Conservation (phyloP, 345 rosid genomes). For the Moricandia moricandioides region DNA sequence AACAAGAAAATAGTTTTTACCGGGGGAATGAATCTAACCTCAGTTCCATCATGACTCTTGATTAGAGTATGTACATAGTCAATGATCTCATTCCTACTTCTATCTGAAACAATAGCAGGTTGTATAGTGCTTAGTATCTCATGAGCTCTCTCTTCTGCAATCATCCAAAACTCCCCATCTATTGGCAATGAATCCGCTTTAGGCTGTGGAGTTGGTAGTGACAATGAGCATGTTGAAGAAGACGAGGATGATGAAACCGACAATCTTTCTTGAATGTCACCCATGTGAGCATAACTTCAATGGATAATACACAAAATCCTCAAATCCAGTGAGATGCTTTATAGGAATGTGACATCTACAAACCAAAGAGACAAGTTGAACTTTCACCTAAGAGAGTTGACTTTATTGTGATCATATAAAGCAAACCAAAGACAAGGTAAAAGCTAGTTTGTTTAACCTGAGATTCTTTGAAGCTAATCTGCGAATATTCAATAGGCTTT, state of each 20-base stretch:
- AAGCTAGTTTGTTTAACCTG: too few species aligned
- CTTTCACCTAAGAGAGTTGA: neutral
- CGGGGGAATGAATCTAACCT: constrained; percentile 48
- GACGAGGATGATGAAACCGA: constrained; percentile 48
- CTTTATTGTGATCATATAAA: neutral
- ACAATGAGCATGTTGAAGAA: constrained; percentile 42
- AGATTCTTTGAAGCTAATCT: constrained; percentile 16
- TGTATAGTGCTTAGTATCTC: constrained; percentile 71
- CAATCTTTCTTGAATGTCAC: constrained; percentile 46
- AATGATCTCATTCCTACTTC: constrained; percentile 59
- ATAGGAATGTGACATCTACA: constrained; percentile 23
- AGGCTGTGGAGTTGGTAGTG: constrained; percentile 35
- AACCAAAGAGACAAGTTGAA: neutral
- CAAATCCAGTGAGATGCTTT: constrained; percentile 4
- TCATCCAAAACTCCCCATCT: constrained; percentile 58
- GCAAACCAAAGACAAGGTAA: neutral
- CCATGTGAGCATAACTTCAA: constrained; percentile 51
- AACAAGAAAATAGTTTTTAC: neutral
- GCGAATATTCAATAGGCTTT: constrained; percentile 9
- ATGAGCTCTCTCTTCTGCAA: constrained; percentile 69
- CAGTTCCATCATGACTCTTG: constrained; percentile 51
- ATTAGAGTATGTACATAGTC: constrained; percentile 54
- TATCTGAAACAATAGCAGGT: constrained; percentile 63
- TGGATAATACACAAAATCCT: constrained; percentile 6
- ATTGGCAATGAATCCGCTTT: constrained; percentile 40